Base-by-base conservation (phyloP, 2,329 filamentous ascomycete genomes). In the Fonsecaea monophora region DNA sequence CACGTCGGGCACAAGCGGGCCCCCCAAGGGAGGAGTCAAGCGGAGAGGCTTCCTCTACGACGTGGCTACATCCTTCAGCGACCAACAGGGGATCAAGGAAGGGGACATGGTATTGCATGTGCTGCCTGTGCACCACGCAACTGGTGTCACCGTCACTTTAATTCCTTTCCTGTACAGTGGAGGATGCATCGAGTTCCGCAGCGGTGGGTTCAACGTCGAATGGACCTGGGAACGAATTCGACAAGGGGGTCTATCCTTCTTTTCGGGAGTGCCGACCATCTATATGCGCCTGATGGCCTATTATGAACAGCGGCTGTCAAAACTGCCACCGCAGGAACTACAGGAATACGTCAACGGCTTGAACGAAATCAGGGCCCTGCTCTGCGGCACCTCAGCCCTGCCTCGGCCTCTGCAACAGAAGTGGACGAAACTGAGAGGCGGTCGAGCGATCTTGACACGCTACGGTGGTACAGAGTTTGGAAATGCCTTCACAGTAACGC, bases 11-110 rank as follows among this genome's bases (percentile, higher is more conserved):
- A 86, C 85, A 0, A 85, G 85, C 1, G 83, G 83, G 57, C 82
- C 82, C 55, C 85, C 86, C 0, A 87, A 87, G 66, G 88, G 87
- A 1, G 85, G 88, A 12, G 85, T 89, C 18, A 69, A 58, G 53
- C 65, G 71, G 12, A 60, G 71, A 15, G 58, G 57, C 12, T 60
- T 62, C 50, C 40, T 69, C n/a, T 70, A 74, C 21, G 73, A 70
- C 3, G 70, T 58, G 12, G 56, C 62, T 2, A 42, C 55, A 18
- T 55, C 54, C 7, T 71, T 75, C 34, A 71, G 70, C 2, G 71
- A 75, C 30, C 61, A 70, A 1, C 73, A 76, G 30, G 72, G 71
- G 6, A 74, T 77, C 30, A 72, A 2, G 66, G 69, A 45, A 62
- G 66, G 60, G 74, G 18, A 76, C 73, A 25, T 78, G 75, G 67